A percentile compares a stretch with the other conserved stretches of the same genome.
Evolutionary conservation across 2,329 filamentous ascomycete genomes (phyloP).

Genomic region (Cladorrhinum sp.): DNA sequence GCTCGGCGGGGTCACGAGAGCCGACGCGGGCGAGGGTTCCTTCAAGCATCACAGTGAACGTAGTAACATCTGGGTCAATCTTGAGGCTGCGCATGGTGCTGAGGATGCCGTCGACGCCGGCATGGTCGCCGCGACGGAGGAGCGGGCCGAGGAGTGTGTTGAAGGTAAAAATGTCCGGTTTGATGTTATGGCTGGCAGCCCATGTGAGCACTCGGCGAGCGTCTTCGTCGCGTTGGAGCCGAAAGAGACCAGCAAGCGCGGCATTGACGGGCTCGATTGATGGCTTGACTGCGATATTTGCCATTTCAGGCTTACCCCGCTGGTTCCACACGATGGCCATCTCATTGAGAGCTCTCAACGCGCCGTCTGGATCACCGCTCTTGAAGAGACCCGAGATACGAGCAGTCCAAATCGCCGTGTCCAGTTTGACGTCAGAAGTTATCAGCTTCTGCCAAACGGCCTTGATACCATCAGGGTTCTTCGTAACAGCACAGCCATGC

Average conservation of each 20-base stretch:
- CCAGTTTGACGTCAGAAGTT: constrained; percentile 56
- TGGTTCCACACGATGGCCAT: constrained; percentile 61
- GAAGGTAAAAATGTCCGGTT: constrained; percentile 59
- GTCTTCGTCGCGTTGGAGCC: constrained; percentile 43
- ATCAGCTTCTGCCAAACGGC: constrained; percentile 66
- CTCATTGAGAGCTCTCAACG: constrained; percentile 62
- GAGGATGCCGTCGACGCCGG: constrained; percentile 53
- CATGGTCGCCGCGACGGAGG: constrained; percentile 47
- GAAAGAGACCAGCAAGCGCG: constrained; percentile 61
- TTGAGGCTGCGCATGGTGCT: constrained; percentile 55
- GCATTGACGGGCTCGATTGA: constrained; percentile 66
- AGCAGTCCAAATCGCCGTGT: constrained; percentile 66
- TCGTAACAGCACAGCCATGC: constrained; percentile 61
- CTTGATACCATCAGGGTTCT: constrained; percentile 59
- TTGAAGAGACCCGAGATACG: constrained; percentile 65
- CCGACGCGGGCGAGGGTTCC: constrained; percentile 47
- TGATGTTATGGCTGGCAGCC: constrained; percentile 53
- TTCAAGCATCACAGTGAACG: constrained; percentile 71
- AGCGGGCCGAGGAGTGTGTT: constrained; percentile 66
- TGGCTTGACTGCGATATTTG: constrained; percentile 50
- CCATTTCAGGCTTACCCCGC: constrained; percentile 33
- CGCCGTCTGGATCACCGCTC: constrained; percentile 50
- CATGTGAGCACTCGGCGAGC: constrained; percentile 57
- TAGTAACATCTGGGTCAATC: constrained; percentile 61
- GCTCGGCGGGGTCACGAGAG: constrained; percentile 44